Evolutionary conservation across 164 flowering plant genomes (phyloP).

Genomic region (Sedum album): DNA sequence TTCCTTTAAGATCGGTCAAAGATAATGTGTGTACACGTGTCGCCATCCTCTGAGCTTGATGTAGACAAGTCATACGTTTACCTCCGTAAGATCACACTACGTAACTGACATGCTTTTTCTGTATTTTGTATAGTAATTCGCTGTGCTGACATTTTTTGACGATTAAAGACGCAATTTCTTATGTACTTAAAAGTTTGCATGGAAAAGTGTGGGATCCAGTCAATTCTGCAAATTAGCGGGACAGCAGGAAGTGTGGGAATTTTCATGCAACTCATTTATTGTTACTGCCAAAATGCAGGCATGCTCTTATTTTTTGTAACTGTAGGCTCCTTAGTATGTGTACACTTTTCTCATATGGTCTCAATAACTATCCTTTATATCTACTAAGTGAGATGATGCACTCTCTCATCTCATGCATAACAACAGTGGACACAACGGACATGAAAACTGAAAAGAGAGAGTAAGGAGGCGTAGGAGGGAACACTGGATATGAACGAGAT

Average conservation of each 20-base stretch:
- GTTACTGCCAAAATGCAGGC: background rate
- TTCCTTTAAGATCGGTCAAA: conserved; percentile 11
- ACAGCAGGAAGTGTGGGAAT: background rate
- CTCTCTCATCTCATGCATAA: no score
- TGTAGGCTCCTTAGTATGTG: no score
- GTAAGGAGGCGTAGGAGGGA: no score
- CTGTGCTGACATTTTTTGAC: background rate
- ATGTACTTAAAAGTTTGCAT: conserved; percentile 14
- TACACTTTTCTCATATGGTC: no score
- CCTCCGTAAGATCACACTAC: conserved; percentile 22
- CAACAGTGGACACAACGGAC: no score
- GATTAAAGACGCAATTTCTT: background rate
- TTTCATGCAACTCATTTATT: conserved; percentile 2
- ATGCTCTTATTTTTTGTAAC: background rate
- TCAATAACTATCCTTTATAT: no score
- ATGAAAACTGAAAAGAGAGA: no score
- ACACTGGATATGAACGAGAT: background rate
- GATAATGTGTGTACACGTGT: conserved; percentile 27
- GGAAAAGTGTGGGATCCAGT: conserved; percentile 9
- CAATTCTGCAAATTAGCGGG: background rate
- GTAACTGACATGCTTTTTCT: conserved; percentile 15
- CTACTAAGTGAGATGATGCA: no score
- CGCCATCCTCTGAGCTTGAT: conserved; percentile 14
- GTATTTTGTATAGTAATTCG: background rate
- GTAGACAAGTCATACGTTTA: conserved; percentile 4